These are phyloP conservation scores for Xylaria sp. DNA, from an alignment of 2,329 filamentous ascomycete genomes.

Conservation along the genomic window DNA sequence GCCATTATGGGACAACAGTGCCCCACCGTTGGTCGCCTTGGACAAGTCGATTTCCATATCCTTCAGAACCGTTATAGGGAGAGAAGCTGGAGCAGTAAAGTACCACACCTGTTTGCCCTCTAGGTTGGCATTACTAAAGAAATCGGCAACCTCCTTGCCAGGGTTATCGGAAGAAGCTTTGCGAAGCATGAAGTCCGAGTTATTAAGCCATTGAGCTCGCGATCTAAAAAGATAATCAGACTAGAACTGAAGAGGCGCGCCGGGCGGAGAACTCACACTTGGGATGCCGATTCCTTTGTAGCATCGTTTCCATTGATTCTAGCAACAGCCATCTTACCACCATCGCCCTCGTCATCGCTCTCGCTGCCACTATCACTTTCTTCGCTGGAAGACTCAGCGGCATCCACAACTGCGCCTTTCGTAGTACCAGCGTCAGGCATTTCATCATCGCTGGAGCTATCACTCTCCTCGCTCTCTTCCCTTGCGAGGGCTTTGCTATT, in stretches of 20 bases:
- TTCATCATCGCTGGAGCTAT: constrained; percentile 42
- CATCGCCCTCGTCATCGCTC: constrained; percentile 38
- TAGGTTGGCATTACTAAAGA: constrained; percentile 68
- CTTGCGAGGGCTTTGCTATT: constrained; percentile 8
- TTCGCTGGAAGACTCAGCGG: constrained; percentile 16
- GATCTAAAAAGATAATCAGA: constrained; percentile 38
- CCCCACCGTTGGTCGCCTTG: constrained; percentile 60
- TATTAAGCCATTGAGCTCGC: constrained; percentile 55
- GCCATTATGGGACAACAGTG: constrained; percentile 70
- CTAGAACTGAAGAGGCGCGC: not conserved
- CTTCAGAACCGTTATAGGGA: constrained; percentile 74
- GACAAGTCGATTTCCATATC: constrained; percentile 70
- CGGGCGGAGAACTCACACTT: constrained; percentile 39
- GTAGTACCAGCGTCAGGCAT: not conserved
- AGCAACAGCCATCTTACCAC: constrained; percentile 34
- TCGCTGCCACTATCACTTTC: constrained; percentile 33
- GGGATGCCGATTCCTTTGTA: constrained; percentile 31
- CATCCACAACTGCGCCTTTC: not conserved
- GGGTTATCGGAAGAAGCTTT: constrained; percentile 56
- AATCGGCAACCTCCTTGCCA: constrained; percentile 59
- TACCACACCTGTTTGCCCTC: constrained; percentile 83
- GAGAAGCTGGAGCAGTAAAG: constrained; percentile 75
- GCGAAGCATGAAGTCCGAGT: constrained; percentile 64
- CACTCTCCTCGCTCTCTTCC: constrained; percentile 27
- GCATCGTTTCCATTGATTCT: constrained; percentile 37